A percentile compares a stretch with the other conserved stretches of the same genome.
These are phyloP conservation scores for Diatrype stigma DNA, from an alignment of 2,329 filamentous ascomycete genomes.

Conservation along the genomic window DNA sequence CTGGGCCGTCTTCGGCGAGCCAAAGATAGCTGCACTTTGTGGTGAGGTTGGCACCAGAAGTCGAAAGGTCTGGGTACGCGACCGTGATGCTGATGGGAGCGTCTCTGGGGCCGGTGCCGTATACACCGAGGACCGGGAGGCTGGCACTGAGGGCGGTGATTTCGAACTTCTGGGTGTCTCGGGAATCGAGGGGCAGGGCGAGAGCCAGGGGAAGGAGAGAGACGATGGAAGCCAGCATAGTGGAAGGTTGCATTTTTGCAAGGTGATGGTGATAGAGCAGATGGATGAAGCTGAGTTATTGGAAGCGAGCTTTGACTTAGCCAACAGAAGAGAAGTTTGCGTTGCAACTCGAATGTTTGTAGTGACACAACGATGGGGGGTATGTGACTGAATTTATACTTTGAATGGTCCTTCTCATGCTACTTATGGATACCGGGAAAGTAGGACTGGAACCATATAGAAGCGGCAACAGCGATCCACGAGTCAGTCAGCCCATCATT, in stretches of 20 bases:
- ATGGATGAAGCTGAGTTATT: neutral
- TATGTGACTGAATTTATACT: slow-evolving; percentile 1
- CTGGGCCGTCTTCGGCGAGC: slow-evolving; percentile 14
- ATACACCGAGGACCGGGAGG: slow-evolving; percentile 13
- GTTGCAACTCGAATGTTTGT: neutral
- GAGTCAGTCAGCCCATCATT: slow-evolving; percentile 6
- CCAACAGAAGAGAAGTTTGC: too few species aligned
- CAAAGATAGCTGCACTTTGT: slow-evolving; percentile 19
- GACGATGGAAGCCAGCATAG: slow-evolving; percentile 11
- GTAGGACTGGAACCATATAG: slow-evolving; percentile 1
- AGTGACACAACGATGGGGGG: neutral
- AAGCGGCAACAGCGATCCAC: slow-evolving; percentile 1
- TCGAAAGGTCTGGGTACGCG: slow-evolving; percentile 14
- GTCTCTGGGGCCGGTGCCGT: slow-evolving; percentile 12
- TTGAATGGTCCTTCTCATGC: slow-evolving; percentile 2
- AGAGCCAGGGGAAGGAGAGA: slow-evolving; percentile 12
- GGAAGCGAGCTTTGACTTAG: too few species aligned
- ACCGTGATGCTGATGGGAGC: slow-evolving; percentile 16
- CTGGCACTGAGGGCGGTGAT: slow-evolving; percentile 17
- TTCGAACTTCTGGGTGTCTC: slow-evolving; percentile 13
- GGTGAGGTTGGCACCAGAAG: slow-evolving; percentile 9
- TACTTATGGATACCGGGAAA: neutral
- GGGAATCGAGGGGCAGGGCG: slow-evolving; percentile 14
- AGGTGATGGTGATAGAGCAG: neutral
- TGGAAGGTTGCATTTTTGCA: slow-evolving; percentile 12